Conservation (phyloP, 495 filamentous ascomycete species). For the Cladorrhinum samala region DNA sequence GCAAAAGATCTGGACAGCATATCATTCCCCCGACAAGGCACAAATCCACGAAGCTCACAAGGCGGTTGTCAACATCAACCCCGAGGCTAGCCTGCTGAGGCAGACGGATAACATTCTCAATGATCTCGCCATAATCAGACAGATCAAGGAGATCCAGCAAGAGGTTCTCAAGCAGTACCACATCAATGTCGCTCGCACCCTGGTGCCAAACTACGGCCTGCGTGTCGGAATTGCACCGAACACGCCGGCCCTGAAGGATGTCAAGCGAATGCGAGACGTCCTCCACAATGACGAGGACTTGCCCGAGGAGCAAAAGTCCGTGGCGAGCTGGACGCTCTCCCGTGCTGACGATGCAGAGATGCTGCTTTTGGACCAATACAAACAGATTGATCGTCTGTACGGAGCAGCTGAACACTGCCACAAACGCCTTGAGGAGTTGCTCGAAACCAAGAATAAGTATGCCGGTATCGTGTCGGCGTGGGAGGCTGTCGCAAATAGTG, state of each 20-base stretch:
- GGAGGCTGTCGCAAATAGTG: slow-evolving; percentile 13
- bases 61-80: slow-evolving; percentile 10
- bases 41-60: slow-evolving; percentile 13
- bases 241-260: slow-evolving; percentile 8
- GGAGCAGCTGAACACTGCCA: slow-evolving; percentile 12
- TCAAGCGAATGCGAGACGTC: slow-evolving; percentile 6
- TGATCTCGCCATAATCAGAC: slow-evolving; percentile 8
- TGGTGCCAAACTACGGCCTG: slow-evolving; percentile 7
- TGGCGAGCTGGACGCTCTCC: slow-evolving; percentile 9
- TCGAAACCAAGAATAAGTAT: slow-evolving; percentile 12
- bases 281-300: slow-evolving; percentile 1
- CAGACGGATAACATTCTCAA: slow-evolving; percentile 9
- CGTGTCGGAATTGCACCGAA: not conserved
- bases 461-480: slow-evolving; percentile 12
- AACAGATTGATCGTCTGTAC: slow-evolving; percentile 10
- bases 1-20: slow-evolving; percentile 7
- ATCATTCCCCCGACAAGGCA: slow-evolving; percentile 12
- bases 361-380: slow-evolving; percentile 10
- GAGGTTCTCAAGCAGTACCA: slow-evolving; percentile 14
- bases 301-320: slow-evolving; percentile 1
- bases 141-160: slow-evolving; percentile 11
- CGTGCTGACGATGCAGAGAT: slow-evolving; percentile 11
- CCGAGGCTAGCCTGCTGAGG: slow-evolving; percentile 5
- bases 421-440: slow-evolving; percentile 6
- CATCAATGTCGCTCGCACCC: slow-evolving; percentile 5